Evolutionary conservation across 331 rosid species (phyloP), one percentile per base, ranked within the genome.

Genomic region (Quercus phellos): DNA sequence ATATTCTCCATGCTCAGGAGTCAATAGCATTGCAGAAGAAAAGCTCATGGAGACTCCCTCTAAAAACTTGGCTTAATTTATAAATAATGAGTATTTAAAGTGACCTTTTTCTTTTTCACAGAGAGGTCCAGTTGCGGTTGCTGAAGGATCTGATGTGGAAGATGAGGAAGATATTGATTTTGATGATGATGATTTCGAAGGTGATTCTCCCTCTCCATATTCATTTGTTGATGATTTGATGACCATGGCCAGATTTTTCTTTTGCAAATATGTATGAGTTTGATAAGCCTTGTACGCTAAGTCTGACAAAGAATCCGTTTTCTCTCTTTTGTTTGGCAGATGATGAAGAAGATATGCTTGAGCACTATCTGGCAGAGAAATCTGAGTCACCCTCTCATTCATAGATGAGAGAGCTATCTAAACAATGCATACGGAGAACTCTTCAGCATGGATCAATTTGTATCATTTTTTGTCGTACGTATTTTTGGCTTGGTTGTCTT

Each of bases 331-430:
- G 11, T 81, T 17, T 59, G 75, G 83, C 91, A 91, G 99, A 81
- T 83, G 99, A 95, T 26, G 99, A 95, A 88, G 98, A 92, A 5
- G 98, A 95, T 85, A 95, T 95, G 99, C 97, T 95, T 55, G 97
- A 95, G 82, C 99, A 95, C 83, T 95, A 91, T 74, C 88, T 95
- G 81, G 97, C 99, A 13, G 99, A 93, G 85, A 95, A 91, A 68
- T 51, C 96, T 2, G 94, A 95, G 78, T 78, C 94, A 51, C 87
- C 96, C 71, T 13, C 91, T 4, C 92, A 87, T 79, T 90, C 95
- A 58, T 84, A 89, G 34, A 80, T 43, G 85, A 87, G 84, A 81
- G 84, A 81, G 88, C 88, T 43, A 81, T 79, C 84, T 89, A 80
- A 89, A 67, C 13, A 43, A 43, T 56, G 26, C 76, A 58, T 46